Evolutionary conservation across 257 asterid genomes (phyloP).

Genomic region (Nicotiana noctiflora): DNA sequence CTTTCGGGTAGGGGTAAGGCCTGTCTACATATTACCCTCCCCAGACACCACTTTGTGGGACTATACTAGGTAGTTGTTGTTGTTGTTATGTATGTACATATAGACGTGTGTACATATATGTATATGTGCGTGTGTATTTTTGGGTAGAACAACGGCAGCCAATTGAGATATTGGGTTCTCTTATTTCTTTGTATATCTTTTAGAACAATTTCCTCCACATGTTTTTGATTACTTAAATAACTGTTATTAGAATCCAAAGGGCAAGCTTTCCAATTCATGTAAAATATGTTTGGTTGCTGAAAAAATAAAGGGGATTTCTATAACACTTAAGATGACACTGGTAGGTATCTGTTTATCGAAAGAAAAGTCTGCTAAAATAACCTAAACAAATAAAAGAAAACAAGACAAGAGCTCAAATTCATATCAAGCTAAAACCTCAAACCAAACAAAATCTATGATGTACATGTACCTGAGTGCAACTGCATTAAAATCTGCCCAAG

Average conservation of each 20-base stretch:
- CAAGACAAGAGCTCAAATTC: neutral
- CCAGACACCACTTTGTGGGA: no score
- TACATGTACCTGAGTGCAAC: conserved; percentile 87
- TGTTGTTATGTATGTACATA: no score
- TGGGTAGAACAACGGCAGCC: neutral
- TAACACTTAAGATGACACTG: neutral
- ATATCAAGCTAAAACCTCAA: conserved; percentile 3
- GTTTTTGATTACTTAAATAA: neutral
- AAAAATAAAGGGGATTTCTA: neutral
- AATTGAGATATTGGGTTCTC: neutral
- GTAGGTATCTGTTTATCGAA: neutral
- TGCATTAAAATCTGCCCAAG: conserved; percentile 94
- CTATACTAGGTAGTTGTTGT: no score
- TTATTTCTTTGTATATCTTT: neutral
- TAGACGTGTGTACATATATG: neutral
- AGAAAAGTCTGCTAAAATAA: neutral
- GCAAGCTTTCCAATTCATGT: neutral
- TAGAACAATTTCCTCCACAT: neutral
- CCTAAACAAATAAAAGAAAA: neutral
- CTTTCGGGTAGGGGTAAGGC: no score
- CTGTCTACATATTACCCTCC: no score
- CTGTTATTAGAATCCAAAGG: neutral
- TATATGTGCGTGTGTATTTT: neutral
- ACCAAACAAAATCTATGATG: conserved; percentile 15
- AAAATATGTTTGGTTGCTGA: neutral